Evolutionary conservation across 2,329 filamentous ascomycete genomes (phyloP), one percentile per base, ranked within the genome.

Genomic region (Dryadomyces sulphureus): DNA sequence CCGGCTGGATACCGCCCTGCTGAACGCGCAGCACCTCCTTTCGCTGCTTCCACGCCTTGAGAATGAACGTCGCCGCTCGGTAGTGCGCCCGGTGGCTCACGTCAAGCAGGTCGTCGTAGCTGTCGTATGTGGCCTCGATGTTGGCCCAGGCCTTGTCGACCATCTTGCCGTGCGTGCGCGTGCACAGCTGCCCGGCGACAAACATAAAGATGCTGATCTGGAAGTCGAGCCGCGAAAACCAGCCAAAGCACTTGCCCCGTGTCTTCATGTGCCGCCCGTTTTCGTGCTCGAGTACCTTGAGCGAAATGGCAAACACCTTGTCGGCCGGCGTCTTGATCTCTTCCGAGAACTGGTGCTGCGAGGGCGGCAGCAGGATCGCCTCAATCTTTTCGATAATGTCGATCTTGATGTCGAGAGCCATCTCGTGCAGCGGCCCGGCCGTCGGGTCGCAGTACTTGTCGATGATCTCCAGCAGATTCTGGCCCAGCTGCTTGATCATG

Each of bases 141-240:
- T 65, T 59, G 8, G 52, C 54, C 75, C 75, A 79, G 1, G 68
- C 73, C 25, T 69, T 65, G 39, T 77, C 72, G 8, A 74, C 67
- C 9, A 77, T 59, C 4, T 55, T 57, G 8, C 75, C 74, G 2
- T 62, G 62, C 0, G 63, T 65, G 34, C 70, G 68, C 27, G 66
- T 62, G 50, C 65, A 68, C 12, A 79, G 65, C 54, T 76, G 70
- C 5, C 70, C 70, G 0, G 69, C 67, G 56, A 76, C 64, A 54
- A 73, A 75, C 34, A 69, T 61, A 49, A 77, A 72, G 21, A 77
- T 60, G 46, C 75, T 74, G 41, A 71, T 58, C 53, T 77, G 73
- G 56, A 78, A 75, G 53, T 75, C 68, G 21, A 63, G 59, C 49
- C 67, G 66, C 55, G 68, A 62, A 52, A 70, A 76, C 75, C 75